Percentiles rank a stretch among this genome's conserved stretches.
Evolutionary conservation across 2,329 filamentous ascomycete species (phyloP).

Genomic region (Penicillium hesseltinei): DNA sequence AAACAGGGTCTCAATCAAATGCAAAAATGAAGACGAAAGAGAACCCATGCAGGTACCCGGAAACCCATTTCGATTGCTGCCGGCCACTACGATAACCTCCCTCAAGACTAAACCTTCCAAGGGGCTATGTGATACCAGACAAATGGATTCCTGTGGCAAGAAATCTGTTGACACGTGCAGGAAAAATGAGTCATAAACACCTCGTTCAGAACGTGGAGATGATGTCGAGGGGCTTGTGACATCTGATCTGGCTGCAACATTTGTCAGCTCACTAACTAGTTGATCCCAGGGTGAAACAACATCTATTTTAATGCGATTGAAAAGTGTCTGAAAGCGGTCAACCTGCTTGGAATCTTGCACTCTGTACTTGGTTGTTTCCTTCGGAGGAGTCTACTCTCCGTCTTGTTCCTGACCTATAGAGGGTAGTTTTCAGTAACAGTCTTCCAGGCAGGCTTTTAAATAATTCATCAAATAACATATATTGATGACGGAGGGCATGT

Average conservation of each 20-base stretch:
- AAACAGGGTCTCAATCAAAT: no score
- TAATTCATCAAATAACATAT: not conserved
- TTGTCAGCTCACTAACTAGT: not conserved
- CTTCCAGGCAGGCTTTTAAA: not conserved
- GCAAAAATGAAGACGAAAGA: no score
- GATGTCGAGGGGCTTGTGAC: not conserved
- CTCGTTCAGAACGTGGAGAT: no score
- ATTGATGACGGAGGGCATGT: not conserved
- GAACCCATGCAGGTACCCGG: no score
- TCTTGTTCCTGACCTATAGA: not conserved
- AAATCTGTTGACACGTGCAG: no score
- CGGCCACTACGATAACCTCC: no score
- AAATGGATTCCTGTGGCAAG: no score
- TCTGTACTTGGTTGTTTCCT: not conserved
- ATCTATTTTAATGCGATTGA: not conserved
- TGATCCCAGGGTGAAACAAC: not conserved
- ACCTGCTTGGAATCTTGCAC: not conserved
- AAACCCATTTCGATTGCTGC: no score
- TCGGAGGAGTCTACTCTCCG: not conserved
- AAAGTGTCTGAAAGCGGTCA: not conserved
- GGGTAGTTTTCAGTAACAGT: not conserved
- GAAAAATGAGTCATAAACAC: no score
- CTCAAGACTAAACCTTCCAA: no score
- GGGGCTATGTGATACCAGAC: no score
- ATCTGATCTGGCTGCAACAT: not conserved